Percentiles rank a stretch among this genome's conserved stretches.
These are phyloP conservation scores for Gilbertella persicaria DNA, from an alignment of 371 early-diverging fungal genomes.

Conservation along the genomic window DNA sequence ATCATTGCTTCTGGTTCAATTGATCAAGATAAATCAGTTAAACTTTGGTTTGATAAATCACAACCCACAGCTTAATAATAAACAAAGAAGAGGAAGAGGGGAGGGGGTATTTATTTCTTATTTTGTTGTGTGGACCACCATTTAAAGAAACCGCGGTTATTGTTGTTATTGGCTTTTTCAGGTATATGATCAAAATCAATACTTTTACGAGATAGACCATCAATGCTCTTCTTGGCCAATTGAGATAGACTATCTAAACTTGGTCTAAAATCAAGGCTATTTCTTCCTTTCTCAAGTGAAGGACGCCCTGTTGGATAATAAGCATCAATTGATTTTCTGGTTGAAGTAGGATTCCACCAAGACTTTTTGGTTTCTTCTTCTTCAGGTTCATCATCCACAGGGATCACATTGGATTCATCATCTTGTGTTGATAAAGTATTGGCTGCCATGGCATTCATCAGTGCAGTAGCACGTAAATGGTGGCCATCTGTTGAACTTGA, in stretches of 20 bases:
- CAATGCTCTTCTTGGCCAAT: constrained; percentile 30
- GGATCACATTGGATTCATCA: constrained; percentile 4
- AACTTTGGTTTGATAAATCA: constrained; percentile 77
- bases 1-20: constrained; percentile 96
- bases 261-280: constrained; percentile 31
- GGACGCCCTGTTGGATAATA: constrained; percentile 15
- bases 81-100: background rate
- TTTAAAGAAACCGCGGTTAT: constrained; percentile 18
- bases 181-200: constrained; percentile 14
- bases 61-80: constrained; percentile 27
- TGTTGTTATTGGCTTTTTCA: constrained; percentile 9
- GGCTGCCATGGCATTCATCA: constrained; percentile 46
- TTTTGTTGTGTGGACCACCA: constrained; percentile 25
- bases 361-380: constrained; percentile 8
- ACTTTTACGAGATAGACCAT: constrained; percentile 28
- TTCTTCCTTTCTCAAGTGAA: constrained; percentile 21
- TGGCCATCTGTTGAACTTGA: constrained; percentile 45
- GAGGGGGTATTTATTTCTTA: background rate
- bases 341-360: constrained; percentile 1
- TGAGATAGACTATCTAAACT: constrained; percentile 31
- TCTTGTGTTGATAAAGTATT: constrained; percentile 18
- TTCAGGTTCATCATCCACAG: constrained; percentile 4
- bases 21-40: constrained; percentile 89
- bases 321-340: constrained; percentile 26
- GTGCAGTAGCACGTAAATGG: constrained; percentile 37